Evolutionary conservation across 2,329 filamentous ascomycete species (phyloP).

Genomic region (Paraphaeosphaeria minitans): DNA sequence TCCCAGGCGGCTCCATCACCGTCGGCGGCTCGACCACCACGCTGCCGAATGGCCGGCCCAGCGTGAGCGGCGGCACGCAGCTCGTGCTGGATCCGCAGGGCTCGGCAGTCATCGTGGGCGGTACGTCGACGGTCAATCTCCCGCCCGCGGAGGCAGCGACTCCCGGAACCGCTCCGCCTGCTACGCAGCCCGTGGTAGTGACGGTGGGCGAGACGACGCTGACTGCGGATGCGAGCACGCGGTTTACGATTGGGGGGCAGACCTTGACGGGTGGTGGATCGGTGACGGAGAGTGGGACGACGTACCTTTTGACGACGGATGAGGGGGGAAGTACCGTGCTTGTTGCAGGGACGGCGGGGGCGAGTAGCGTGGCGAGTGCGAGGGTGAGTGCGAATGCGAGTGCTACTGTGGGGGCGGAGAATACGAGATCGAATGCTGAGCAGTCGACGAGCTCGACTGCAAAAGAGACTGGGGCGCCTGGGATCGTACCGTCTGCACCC

Average conservation of each 20-base stretch:
- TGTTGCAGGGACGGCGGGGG: slow-evolving; percentile 10
- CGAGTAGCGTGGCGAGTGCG: not conserved
- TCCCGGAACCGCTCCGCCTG: too few species aligned
- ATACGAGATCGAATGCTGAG: too few species aligned
- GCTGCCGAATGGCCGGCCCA: not conserved
- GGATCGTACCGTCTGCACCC: not conserved
- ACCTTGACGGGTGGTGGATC: slow-evolving; percentile 10
- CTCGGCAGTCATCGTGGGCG: not conserved
- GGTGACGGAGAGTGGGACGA: slow-evolving; percentile 4
- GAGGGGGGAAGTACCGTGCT: too few species aligned
- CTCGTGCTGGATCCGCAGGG: slow-evolving; percentile 24
- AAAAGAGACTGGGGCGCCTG: not conserved
- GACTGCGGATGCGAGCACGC: not conserved
- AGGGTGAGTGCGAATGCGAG: not conserved
- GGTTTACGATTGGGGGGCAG: too few species aligned
- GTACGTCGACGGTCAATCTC: too few species aligned
- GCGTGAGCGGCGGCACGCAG: slow-evolving; percentile 5
- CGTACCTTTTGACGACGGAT: too few species aligned
- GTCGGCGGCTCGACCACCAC: slow-evolving; percentile 29
- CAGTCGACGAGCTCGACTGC: too few species aligned
- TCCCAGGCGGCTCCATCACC: slow-evolving; percentile 34
- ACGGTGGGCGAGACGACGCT: slow-evolving; percentile 16
- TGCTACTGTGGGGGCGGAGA: too few species aligned
- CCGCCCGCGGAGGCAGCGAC: too few species aligned
- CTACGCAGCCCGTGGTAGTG: not conserved